Percentiles rank a stretch among this genome's conserved stretches.
phyloP scores from a whole-genome alignment of 225 moss, liverwort and hornwort species.

The Rhytidiadelphus loreus region DNA sequence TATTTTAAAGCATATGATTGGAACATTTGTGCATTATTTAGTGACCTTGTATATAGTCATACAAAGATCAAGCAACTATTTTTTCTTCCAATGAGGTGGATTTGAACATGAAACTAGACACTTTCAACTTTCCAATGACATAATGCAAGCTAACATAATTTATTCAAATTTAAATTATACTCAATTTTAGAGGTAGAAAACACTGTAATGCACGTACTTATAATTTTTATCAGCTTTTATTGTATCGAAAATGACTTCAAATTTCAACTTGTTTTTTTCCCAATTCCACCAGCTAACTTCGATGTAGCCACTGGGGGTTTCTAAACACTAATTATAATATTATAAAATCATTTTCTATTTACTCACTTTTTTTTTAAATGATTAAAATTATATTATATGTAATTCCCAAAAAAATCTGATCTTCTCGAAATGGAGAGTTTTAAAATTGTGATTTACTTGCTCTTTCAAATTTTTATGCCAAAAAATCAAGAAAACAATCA shows the following conservation, averaged over 20 bases:
- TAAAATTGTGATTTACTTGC: background rate
- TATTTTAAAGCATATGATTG: too few relatives aligned
- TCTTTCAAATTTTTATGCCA: background rate
- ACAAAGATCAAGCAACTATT: background rate
- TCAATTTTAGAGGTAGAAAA: background rate
- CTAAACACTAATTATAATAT: fast-evolving
- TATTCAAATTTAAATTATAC: background rate
- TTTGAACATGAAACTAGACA: background rate
- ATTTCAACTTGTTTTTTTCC: fast-evolving
- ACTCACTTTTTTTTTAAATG: fast-evolving
- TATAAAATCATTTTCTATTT: background rate
- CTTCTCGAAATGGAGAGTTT: too few relatives aligned
- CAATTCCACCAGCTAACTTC: background rate
- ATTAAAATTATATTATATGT: too few relatives aligned
- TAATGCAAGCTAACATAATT: background rate
- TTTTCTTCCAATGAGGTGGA: background rate
- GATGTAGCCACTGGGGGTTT: fast-evolving
- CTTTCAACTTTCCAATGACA: background rate
- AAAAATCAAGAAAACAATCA: background rate
- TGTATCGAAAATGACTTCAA: background rate
- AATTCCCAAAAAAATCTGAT: background rate
- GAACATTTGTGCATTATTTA: background rate
- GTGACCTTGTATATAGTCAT: background rate
- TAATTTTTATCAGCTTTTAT: too few relatives aligned
- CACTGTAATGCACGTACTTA: background rate